Base-by-base conservation (phyloP, 2,329 filamentous ascomycete species). In the Botryotinia globosa region DNA sequence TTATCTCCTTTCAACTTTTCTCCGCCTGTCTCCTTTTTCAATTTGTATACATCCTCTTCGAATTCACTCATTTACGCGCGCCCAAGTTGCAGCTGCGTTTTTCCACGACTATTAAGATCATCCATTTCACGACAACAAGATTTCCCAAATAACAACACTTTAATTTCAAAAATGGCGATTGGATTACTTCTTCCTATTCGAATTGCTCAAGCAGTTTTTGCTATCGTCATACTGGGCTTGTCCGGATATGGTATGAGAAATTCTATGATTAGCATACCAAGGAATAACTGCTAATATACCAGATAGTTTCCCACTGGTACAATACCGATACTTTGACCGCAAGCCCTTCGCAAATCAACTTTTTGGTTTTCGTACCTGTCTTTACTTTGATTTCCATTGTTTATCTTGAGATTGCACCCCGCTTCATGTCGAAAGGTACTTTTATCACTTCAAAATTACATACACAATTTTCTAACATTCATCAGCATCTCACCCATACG, bases 281-380 rank as follows among this genome's bases (percentile, higher is more conserved):
- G 37, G 62, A 37, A 67, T 70, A 68, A 10, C 73, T 66, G 78
- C 76, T 79, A 66, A 78, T 71, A 29, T 64, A 62, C 34, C 42
- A 58, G 44, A 73, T 72, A 90, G 89, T 90, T 72, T 83, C 86
- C 75, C 84, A 90, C 80, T 90, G 87, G 86, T 90, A 89, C 80
- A 84, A 86, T 79, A 82, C 81, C 74, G 82, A 88, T 77, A 91
- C 87, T 77, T 82, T 85, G 75, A 85, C 84, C 5, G 76, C 84
- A 29, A 85, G 88, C n/a, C 88, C 89, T 0, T 82, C 84, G 5
- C 85, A 88, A 74, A 81, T 90, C 81, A 87, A 85, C 82, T 89
- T 89, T 80, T 81, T 90, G 74, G 81, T 90, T 77, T 87, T 88
- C 77, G 83, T 83, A 39, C 85, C 87, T 2, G 75, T 87, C 61